Conservation (phyloP, 768 basidiomycete species). For the Hortiboletus flavorubellus region DNA sequence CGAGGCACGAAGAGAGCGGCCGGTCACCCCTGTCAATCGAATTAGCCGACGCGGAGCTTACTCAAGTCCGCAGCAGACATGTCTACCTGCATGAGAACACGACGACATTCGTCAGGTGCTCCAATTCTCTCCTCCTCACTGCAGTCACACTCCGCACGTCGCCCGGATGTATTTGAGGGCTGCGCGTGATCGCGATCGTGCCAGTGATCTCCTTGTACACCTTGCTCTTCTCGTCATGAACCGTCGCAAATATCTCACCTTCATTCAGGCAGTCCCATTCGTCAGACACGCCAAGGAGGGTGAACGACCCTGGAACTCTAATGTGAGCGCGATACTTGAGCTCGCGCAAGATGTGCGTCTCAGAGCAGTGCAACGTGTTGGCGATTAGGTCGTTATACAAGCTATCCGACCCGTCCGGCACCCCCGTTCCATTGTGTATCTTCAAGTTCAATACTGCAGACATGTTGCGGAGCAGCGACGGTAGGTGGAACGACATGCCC, state of each 20-base stretch:
- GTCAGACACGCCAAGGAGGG: slow-evolving; percentile 53
- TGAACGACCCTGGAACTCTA: slow-evolving; percentile 45
- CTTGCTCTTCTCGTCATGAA: slow-evolving; percentile 30
- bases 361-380: slow-evolving; percentile 36
- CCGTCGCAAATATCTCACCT: slow-evolving; percentile 47
- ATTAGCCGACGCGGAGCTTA: slow-evolving; percentile 4
- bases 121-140: slow-evolving; percentile 38
- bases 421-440: slow-evolving; percentile 11
- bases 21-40: slow-evolving; percentile 36
- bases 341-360: slow-evolving; percentile 46
- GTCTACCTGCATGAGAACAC: slow-evolving; percentile 48
- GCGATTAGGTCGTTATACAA: slow-evolving; percentile 37
- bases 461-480: slow-evolving; percentile 41
- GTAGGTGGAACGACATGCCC: slow-evolving; percentile 43
- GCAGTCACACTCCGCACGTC: slow-evolving; percentile 42
- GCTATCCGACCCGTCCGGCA: background rate
- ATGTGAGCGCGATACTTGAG: slow-evolving; percentile 53
- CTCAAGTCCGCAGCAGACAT: background rate
- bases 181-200: slow-evolving; percentile 43
- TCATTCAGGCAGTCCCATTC: slow-evolving; percentile 44
- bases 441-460: slow-evolving; percentile 30
- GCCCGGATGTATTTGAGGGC: slow-evolving; percentile 54
- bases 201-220: slow-evolving; percentile 34
- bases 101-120: slow-evolving; percentile 43
- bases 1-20: slow-evolving; percentile 44